Base-by-base conservation (phyloP, 208 protist genomes). In the Leishmania tarentolae region DNA sequence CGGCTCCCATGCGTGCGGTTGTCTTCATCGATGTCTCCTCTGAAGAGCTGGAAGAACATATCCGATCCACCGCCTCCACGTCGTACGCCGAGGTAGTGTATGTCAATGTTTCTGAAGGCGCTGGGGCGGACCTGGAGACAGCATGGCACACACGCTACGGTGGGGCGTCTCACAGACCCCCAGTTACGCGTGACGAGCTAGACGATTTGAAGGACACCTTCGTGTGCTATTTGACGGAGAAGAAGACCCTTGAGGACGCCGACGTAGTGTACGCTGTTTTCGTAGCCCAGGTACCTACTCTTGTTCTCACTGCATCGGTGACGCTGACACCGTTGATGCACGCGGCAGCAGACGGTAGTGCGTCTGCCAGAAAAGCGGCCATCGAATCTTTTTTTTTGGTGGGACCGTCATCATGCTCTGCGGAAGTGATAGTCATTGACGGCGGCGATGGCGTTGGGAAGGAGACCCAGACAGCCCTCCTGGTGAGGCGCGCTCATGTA, bases 361-460 rank as follows among this genome's bases (percentile, higher is more conserved):
- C 69, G 8, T 52, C 81, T 28, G 69, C 73, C 1, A 40, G 28
- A 9, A 35, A 71, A 46, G 44, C 24, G 37, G 61, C 77, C 24
- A 40, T 91, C 42, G 74, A 72, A 35, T 50, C 74, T 61, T 93
- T 90, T 66, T 90, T 92, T 63, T 75, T 79, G 9, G 78, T 84
- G 11, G 70, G 19, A 35, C 61, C 80, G 24, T 61, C 59, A 28
- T 8, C 56, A 19, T 53, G n/a, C 21, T n/a, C 46, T 65, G 83
- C 85, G n/a, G 46, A 83, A 46, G 78, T 96, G 40, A 79, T 96
- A 78, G 94, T 97, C 21, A 79, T 98, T 59, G 96, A 98, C 72
- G 96, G 96, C n/a, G 96, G 94, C 24, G 96, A 98, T 76, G 96
- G 96, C 17, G 92, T 92, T 24, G 96, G 96, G 8, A 98, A 98